Base-by-base conservation (phyloP, 2,329 filamentous ascomycete species). In the Atkinsonella hypoxylon region DNA sequence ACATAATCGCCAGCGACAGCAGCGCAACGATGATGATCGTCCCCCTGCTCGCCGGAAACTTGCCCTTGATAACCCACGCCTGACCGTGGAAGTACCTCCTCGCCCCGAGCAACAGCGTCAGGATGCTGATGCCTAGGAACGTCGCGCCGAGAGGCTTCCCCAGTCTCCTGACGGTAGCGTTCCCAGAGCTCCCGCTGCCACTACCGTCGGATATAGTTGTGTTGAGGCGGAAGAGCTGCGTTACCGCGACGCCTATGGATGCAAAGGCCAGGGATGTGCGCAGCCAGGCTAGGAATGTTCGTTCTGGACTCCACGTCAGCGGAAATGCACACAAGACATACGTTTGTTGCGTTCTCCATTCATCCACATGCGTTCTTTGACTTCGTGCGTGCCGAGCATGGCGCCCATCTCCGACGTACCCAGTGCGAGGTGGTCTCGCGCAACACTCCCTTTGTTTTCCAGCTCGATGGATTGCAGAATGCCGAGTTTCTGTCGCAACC, bases 261-360 rank as follows among this genome's bases (percentile, higher is more conserved):
- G 87, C 85, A 61, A 93, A 93, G 22, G 85, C 82, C 36, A 93
- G 76, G 2, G 85, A 89, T 2, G 87, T 93, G 48, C 87, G 79
- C 42, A 93, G 76, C 87, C 87, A 93, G 50, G 87, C 87, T 32
- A 93, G 78, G 66, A 91, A 93, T 0, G 87, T 93, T 18, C 87
- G 78, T 67, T 93, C 87, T 89, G 57, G 6, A 36, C 12, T 2
- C 2, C 5, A 45, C 18, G 39, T 30, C 4, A 30, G 41, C 15
- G 26, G 20, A 18, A 12, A 4, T 20, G n/a, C n/a, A n/a, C n/a
- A 20, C n/a, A n/a, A 18, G 17, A 20, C 13, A 40, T n/a, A 2
- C n/a, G 9, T 12, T 11, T 4, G 39, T 18, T n/a, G 7, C 10
- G n/a, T 41, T 15, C 4, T 10, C 39, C 17, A 11, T 17, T 41